A percentile compares a stretch with the other conserved stretches of the same genome.
Evolutionary conservation across 2,329 filamentous ascomycete genomes (phyloP).

Genomic region (Fusarium compactum): DNA sequence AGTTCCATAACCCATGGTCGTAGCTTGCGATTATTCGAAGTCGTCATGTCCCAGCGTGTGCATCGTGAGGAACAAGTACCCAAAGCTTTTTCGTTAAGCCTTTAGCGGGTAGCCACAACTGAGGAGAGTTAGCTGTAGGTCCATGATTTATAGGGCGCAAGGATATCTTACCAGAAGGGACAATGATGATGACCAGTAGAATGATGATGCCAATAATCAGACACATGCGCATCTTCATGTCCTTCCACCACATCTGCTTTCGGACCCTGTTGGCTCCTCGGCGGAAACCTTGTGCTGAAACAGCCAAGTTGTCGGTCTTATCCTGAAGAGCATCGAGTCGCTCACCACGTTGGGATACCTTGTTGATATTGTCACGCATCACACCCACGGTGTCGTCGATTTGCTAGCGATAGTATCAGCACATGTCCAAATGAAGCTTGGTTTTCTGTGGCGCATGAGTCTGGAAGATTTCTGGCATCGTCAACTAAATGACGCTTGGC

Average conservation of each 20-base stretch:
- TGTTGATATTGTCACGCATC: conserved; percentile 98
- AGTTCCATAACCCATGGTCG: conserved; percentile 47
- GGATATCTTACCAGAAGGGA: conserved; percentile 78
- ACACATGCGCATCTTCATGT: conserved; percentile 99
- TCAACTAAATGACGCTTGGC: background rate
- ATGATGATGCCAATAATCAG: conserved; percentile 91
- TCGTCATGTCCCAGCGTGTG: conserved; percentile 43
- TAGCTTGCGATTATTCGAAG: conserved; percentile 47
- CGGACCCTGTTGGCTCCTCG: conserved; percentile 95
- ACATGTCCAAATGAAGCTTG: background rate
- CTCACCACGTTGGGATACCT: conserved; percentile 92
- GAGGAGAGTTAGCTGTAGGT: conserved; percentile 20
- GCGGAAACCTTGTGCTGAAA: conserved; percentile 94
- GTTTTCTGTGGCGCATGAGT: conserved; percentile 2
- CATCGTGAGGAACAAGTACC: conserved; percentile 46
- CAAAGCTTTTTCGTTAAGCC: conserved; percentile 33
- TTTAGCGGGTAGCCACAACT: conserved; percentile 56
- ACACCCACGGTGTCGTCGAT: conserved; percentile 95
- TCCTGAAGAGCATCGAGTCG: conserved; percentile 88
- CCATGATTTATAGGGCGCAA: background rate
- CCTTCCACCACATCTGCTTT: conserved; percentile 99
- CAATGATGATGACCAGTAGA: conserved; percentile 91
- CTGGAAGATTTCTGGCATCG: background rate
- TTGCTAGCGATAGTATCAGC: conserved; percentile 72
- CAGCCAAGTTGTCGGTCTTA: conserved; percentile 94